These are phyloP conservation scores for Myochromella boudieri DNA, from an alignment of 768 basidiomycete genomes.

Conservation along the genomic window DNA sequence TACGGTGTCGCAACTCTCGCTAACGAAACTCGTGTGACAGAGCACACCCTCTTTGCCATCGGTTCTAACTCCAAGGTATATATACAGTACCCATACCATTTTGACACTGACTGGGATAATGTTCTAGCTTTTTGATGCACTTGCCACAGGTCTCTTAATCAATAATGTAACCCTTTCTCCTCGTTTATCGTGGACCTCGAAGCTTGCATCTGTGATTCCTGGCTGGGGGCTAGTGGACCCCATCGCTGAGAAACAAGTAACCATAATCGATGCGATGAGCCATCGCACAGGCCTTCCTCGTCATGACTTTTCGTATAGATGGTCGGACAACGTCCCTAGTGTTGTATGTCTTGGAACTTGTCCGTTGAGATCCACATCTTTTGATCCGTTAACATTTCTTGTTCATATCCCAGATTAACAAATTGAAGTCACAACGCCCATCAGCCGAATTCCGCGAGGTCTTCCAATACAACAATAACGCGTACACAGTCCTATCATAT, in stretches of 20 bases:
- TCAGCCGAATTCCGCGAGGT: slow-evolving; percentile 2
- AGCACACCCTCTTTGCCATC: slow-evolving; percentile 7
- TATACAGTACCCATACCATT: neutral
- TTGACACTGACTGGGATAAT: neutral
- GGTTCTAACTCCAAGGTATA: slow-evolving; percentile 10
- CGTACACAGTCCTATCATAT: slow-evolving; percentile 28
- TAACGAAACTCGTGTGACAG: slow-evolving; percentile 2
- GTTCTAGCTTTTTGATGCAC: slow-evolving; percentile 22
- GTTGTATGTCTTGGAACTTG: slow-evolving; percentile 4
- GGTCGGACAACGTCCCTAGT: slow-evolving; percentile 8
- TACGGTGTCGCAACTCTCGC: neutral
- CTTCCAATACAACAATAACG: slow-evolving; percentile 20
- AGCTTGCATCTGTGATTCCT: slow-evolving; percentile 23
- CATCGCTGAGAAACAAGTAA: slow-evolving; percentile 16
- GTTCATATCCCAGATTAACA: neutral
- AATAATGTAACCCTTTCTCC: slow-evolving; percentile 23
- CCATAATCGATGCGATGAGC: slow-evolving; percentile 26
- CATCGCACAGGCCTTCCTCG: slow-evolving; percentile 27
- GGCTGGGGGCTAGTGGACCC: slow-evolving; percentile 24
- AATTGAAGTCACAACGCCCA: neutral
- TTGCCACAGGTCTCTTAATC: slow-evolving; percentile 25
- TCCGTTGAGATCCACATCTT: neutral
- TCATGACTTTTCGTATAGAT: slow-evolving; percentile 17
- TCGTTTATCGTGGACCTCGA: slow-evolving; percentile 22
- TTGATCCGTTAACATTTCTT: neutral